These are phyloP conservation scores for Saprolegnia parasitica DNA, from an alignment of 352 stramenopile species.

Conservation along the genomic window DNA sequence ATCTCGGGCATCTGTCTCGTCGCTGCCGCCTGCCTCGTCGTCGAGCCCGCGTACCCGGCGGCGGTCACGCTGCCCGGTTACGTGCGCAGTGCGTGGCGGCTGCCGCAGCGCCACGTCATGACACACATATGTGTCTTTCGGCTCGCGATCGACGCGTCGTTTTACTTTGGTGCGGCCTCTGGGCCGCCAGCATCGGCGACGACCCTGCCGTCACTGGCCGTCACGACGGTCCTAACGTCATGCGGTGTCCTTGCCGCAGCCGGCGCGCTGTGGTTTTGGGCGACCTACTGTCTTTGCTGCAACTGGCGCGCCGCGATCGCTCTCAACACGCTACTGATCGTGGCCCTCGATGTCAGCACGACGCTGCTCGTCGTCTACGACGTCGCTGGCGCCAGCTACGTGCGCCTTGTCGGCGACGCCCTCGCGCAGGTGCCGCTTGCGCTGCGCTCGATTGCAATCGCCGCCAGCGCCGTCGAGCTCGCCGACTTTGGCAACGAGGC, in stretches of 20 bases:
- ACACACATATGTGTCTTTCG: slow-evolving; percentile 59
- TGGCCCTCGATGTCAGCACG: slow-evolving; percentile 43
- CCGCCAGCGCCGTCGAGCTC: slow-evolving; percentile 58
- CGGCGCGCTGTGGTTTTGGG: slow-evolving; percentile 42
- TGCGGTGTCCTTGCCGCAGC: neutral
- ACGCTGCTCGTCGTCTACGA: slow-evolving; percentile 44
- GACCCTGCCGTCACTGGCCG: no score
- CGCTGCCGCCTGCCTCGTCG: neutral
- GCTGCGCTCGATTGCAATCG: slow-evolving; percentile 47
- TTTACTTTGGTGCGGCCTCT: slow-evolving; percentile 55
- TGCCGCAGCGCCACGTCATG: slow-evolving; percentile 55
- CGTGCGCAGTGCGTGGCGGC: slow-evolving; percentile 44
- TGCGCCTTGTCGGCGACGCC: slow-evolving; percentile 47
- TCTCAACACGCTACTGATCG: slow-evolving; percentile 36
- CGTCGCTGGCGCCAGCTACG: slow-evolving; percentile 40
- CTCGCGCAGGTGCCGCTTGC: slow-evolving; percentile 45
- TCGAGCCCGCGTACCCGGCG: neutral
- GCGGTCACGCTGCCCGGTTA: slow-evolving; percentile 37
- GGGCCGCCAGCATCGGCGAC: slow-evolving; percentile 41
- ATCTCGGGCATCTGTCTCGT: neutral
- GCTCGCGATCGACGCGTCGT: slow-evolving; percentile 53
- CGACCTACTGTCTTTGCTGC: slow-evolving; percentile 42
- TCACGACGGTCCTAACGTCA: no score
- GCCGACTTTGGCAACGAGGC: slow-evolving; percentile 57
- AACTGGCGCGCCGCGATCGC: slow-evolving; percentile 50